phyloP scores from a whole-genome alignment of 495 filamentous ascomycete species.

The Hyaloscypha bicolor region DNA sequence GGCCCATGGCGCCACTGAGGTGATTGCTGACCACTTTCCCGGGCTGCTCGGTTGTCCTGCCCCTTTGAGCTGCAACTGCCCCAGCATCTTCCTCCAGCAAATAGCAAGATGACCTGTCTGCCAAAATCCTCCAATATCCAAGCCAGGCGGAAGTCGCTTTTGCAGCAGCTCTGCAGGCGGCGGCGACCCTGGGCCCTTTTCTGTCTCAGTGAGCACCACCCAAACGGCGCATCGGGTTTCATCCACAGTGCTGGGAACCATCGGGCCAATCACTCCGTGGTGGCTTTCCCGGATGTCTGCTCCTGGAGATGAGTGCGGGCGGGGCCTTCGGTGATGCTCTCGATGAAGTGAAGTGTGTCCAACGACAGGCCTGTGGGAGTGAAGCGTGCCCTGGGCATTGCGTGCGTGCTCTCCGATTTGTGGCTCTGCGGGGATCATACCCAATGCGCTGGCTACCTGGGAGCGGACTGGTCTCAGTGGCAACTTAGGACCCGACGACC shows the following conservation, averaged over 20 bases:
- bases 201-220: neutral
- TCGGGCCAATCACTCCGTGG: neutral
- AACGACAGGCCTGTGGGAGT: neutral
- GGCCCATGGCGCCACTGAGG: neutral
- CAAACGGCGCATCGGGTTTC: neutral
- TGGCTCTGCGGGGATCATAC: neutral
- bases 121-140: neutral
- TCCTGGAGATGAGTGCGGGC: neutral
- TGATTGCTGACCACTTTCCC: neutral
- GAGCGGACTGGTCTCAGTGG: neutral
- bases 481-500: conserved; percentile 4
- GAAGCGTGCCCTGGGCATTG: neutral
- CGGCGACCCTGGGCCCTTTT: neutral
- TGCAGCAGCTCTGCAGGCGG: neutral
- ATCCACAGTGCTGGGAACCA: neutral
- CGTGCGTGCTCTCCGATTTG: neutral
- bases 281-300: neutral
- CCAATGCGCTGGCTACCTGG: neutral
- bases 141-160: neutral
- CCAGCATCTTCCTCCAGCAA: too few species aligned
- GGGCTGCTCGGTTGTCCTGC: neutral
- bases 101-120: too few species aligned
- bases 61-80: neutral
- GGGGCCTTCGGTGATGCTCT: neutral
- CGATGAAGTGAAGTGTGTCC: neutral